Evolutionary conservation across 2,329 filamentous ascomycete species (phyloP).

Genomic region (Septoria petroselini): DNA sequence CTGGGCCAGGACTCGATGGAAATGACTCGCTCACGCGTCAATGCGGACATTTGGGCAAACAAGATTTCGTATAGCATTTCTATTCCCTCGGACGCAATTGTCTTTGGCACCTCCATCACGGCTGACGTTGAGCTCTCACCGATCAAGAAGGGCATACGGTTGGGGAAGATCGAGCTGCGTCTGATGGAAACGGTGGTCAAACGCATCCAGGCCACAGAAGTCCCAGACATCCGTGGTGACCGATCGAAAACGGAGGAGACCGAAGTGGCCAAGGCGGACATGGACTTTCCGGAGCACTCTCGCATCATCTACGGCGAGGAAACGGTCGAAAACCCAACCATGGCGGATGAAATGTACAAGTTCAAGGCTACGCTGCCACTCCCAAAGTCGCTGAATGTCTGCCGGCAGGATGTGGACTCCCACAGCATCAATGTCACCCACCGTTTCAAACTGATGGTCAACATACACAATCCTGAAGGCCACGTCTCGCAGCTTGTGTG

Average conservation of each 20-base stretch:
- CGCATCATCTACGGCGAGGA: conserved; percentile 40
- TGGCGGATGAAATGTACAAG: conserved; percentile 57
- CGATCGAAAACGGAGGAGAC: conserved; percentile 37
- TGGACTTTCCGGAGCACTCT: conserved; percentile 41
- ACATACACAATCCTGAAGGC: conserved; percentile 90
- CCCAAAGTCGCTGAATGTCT: conserved; percentile 76
- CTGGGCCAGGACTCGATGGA: conserved; percentile 67
- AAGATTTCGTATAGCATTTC: conserved; percentile 95
- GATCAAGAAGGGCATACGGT: conserved; percentile 78
- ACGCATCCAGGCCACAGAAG: conserved; percentile 36
- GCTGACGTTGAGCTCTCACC: conserved; percentile 86
- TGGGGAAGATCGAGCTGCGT: conserved; percentile 78
- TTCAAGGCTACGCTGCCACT: conserved; percentile 62
- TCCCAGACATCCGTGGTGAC: conserved; percentile 36
- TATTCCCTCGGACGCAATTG: conserved; percentile 88
- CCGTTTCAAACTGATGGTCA: conserved; percentile 86
- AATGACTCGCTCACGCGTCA: conserved; percentile 48
- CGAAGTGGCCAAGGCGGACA: conserved; percentile 40
- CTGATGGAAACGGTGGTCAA: conserved; percentile 71
- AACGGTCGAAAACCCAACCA: conserved; percentile 38
- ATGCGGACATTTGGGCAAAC: conserved; percentile 96
- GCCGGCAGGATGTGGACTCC: conserved; percentile 84
- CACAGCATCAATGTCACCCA: conserved; percentile 89
- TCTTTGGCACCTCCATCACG: conserved; percentile 83
- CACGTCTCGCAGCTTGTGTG: conserved; percentile 91